Percentiles rank a stretch among this genome's conserved stretches.
Conservation (phyloP, 495 filamentous ascomycete genomes). For the Hyphodiscus hymeniophilus region DNA sequence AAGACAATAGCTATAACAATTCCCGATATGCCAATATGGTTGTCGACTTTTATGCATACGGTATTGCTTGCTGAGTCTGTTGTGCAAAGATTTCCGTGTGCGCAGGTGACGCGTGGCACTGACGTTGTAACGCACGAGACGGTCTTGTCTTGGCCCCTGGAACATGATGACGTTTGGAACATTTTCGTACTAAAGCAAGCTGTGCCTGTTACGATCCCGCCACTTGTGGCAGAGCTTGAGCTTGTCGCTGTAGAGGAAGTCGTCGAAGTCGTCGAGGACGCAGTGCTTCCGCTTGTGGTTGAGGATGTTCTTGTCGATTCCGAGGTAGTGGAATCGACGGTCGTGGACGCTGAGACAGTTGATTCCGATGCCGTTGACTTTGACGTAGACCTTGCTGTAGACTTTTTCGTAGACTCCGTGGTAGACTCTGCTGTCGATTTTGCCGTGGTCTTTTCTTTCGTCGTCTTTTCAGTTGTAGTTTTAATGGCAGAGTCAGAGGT, state of each 20-base stretch:
- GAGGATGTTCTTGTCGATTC: not conserved
- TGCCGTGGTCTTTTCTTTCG: not conserved
- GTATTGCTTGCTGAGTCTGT: slow-evolving; percentile 24
- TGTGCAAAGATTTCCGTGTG: slow-evolving; percentile 35
- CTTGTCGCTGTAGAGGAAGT: slow-evolving; percentile 1
- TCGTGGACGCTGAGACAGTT: not conserved
- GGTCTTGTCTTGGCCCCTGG: slow-evolving; percentile 23
- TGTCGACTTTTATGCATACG: slow-evolving; percentile 35
- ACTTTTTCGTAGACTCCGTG: not conserved
- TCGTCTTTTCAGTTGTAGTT: not conserved
- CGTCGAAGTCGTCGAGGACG: slow-evolving; percentile 1
- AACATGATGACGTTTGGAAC: slow-evolving; percentile 25
- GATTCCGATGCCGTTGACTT: not conserved
- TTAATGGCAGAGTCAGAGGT: not conserved
- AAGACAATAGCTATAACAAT: slow-evolving; percentile 32
- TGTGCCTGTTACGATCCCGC: slow-evolving; percentile 2
- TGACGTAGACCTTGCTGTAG: not conserved
- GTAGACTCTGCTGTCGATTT: not conserved
- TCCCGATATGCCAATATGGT: slow-evolving; percentile 27
- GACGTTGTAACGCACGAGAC: slow-evolving; percentile 31
- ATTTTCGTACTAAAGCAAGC: slow-evolving; percentile 31
- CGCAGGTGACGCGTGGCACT: slow-evolving; percentile 29
- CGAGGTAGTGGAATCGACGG: not conserved
- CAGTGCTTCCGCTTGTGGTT: not conserved
- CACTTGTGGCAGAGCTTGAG: not conserved